A percentile compares a stretch with the other conserved stretches of the same genome.
These are phyloP conservation scores for Gleditsia sinensis DNA, from an alignment of 306 rosid species.

Conservation along the genomic window DNA sequence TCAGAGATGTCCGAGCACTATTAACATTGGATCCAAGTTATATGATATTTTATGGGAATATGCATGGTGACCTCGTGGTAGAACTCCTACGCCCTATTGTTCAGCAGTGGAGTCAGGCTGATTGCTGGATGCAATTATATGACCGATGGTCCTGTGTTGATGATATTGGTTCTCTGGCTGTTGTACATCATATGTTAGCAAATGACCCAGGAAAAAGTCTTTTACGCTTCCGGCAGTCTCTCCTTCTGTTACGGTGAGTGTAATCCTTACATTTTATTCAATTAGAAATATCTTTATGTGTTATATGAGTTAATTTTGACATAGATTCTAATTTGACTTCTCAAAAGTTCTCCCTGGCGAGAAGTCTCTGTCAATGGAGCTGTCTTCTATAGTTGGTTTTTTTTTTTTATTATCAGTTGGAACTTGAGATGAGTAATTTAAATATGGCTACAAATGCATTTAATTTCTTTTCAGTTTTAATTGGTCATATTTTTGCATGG, in stretches of 20 bases:
- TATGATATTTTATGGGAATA: constrained; percentile 68
- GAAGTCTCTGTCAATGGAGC: background rate
- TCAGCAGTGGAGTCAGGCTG: constrained; percentile 78
- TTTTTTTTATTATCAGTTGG: constrained; percentile 4
- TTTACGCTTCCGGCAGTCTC: constrained; percentile 83
- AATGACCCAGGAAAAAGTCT: constrained; percentile 90
- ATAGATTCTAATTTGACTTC: constrained; percentile 8
- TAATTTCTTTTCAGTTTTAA: constrained; percentile 18
- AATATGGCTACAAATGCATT: constrained; percentile 6
- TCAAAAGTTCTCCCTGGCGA: background rate
- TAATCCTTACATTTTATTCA: constrained; percentile 1
- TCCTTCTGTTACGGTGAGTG: constrained; percentile 74
- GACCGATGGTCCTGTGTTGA: constrained; percentile 93
- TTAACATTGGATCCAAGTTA: constrained; percentile 82
- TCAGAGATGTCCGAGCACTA: constrained; percentile 81
- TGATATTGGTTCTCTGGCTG: constrained; percentile 89
- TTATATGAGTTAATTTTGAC: background rate
- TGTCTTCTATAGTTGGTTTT: constrained; percentile 11
- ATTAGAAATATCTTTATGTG: background rate
- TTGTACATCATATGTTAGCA: constrained; percentile 84
- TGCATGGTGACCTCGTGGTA: constrained; percentile 70
- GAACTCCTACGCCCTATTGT: constrained; percentile 70
- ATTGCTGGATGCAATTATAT: constrained; percentile 93
- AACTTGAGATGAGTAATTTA: background rate
- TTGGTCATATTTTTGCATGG: constrained; percentile 5